Percentiles rank a stretch among this genome's conserved stretches.
Evolutionary conservation across 176 grass and related monocot genomes (phyloP).

Genomic region (Microstegium vimineum): DNA sequence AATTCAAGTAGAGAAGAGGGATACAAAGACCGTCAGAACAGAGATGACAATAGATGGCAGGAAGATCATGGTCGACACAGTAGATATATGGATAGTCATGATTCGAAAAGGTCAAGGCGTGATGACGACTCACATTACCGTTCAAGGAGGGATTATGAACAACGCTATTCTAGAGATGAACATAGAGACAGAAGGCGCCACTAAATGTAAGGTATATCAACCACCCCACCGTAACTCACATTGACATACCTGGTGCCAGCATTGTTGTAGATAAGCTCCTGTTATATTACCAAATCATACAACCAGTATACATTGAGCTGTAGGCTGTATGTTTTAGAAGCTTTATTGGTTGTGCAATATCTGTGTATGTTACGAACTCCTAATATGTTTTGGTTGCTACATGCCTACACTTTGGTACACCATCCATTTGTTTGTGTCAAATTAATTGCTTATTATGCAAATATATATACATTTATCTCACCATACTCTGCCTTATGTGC

Average conservation of each 20-base stretch:
- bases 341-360: not conserved
- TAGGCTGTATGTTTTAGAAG: not conserved
- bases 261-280: not conserved
- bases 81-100: conserved; percentile 36
- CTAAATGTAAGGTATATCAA: not conserved
- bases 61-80: conserved; percentile 19
- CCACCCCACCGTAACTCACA: not conserved
- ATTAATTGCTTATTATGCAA: not conserved
- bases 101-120: conserved; percentile 55
- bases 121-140: conserved; percentile 37
- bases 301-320: not conserved
- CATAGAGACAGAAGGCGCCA: conserved; percentile 49
- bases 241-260: not conserved
- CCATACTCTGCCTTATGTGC: not conserved
- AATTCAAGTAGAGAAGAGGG: conserved; percentile 39
- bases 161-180: conserved; percentile 48
- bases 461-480: not conserved
- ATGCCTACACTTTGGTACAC: conserved; percentile 1
- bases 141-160: conserved; percentile 44
- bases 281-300: not conserved
- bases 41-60: conserved; percentile 13
- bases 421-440: not conserved
- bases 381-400: not conserved
- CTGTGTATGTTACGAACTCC: not conserved
- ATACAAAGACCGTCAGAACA: conserved; percentile 4